phyloP scores from a whole-genome alignment of 2,329 filamentous ascomycete species.

The Chaetomium globosum region DNA sequence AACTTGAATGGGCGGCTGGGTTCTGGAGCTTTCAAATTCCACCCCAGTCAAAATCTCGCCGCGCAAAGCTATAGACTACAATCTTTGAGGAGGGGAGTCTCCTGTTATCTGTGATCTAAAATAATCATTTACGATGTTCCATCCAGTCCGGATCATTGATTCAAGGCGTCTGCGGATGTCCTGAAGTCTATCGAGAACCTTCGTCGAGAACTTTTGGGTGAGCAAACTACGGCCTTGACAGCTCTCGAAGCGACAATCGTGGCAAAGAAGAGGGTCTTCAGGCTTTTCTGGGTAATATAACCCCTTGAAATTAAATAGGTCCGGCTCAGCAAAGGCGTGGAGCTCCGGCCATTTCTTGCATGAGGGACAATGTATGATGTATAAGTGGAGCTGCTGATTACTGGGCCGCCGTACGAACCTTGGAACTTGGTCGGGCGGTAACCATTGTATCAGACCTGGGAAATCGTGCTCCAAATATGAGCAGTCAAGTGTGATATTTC shows the following conservation, averaged over 20 bases:
- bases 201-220: background rate
- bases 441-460: slow-evolving; percentile 16
- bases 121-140: too few species aligned
- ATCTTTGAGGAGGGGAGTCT: background rate
- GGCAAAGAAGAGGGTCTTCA: slow-evolving; percentile 10
- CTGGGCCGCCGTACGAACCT: background rate
- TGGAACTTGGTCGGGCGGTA: background rate
- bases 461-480: slow-evolving; percentile 7
- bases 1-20: accelerated
- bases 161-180: accelerated
- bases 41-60: slow-evolving; percentile 17
- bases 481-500: background rate
- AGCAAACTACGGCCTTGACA: background rate
- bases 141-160: too few species aligned
- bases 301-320: background rate
- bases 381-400: background rate
- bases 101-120: too few species aligned
- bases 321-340: slow-evolving; percentile 9
- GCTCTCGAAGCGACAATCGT: slow-evolving; percentile 13
- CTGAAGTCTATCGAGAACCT: background rate
- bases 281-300: background rate
- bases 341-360: slow-evolving; percentile 23
- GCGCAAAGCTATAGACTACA: background rate
- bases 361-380: slow-evolving; percentile 18
- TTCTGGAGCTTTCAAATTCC: background rate